A percentile compares a stretch with the other conserved stretches of the same genome.
These are phyloP conservation scores for Eremothecium gossypii DNA, from an alignment of 1,139 yeast genomes.

Conservation along the genomic window DNA sequence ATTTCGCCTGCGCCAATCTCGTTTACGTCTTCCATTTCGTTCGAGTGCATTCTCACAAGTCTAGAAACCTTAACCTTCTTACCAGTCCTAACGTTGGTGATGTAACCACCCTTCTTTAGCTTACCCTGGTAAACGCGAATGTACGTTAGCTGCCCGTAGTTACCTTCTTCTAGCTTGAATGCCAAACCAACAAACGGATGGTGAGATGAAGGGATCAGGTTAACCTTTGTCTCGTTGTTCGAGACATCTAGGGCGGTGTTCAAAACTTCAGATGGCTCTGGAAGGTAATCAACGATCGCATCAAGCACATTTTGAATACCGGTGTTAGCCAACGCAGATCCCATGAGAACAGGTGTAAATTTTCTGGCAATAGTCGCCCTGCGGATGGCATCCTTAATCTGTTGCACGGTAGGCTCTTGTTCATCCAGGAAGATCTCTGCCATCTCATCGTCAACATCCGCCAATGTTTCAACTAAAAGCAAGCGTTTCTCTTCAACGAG, in stretches of 20 bases:
- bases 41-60: constrained; percentile 96
- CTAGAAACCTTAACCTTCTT: constrained; percentile 93
- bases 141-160: constrained; percentile 94
- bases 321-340: constrained; percentile 92
- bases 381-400: constrained; percentile 81
- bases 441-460: constrained; percentile 95
- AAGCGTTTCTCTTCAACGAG: constrained; percentile 80
- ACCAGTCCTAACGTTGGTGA: constrained; percentile 84
- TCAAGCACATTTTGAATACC: constrained; percentile 93
- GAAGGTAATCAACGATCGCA: constrained; percentile 91
- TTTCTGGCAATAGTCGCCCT: constrained; percentile 94
- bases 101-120: constrained; percentile 80
- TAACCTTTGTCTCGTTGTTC: constrained; percentile 61
- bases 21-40: constrained; percentile 95
- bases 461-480: constrained; percentile 79
- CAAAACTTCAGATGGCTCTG: constrained; percentile 86
- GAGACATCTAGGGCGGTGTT: constrained; percentile 81
- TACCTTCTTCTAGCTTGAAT: constrained; percentile 95
- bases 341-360: constrained; percentile 98
- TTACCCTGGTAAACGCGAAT: constrained; percentile 95
- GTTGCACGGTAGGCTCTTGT: constrained; percentile 72
- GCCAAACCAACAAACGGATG: constrained; percentile 94
- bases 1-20: constrained; percentile 98
- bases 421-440: constrained; percentile 91
- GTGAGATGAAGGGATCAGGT: constrained; percentile 60